Evolutionary conservation across 2,329 filamentous ascomycete genomes (phyloP).

Genomic region (Arthrobotrys megalospora): DNA sequence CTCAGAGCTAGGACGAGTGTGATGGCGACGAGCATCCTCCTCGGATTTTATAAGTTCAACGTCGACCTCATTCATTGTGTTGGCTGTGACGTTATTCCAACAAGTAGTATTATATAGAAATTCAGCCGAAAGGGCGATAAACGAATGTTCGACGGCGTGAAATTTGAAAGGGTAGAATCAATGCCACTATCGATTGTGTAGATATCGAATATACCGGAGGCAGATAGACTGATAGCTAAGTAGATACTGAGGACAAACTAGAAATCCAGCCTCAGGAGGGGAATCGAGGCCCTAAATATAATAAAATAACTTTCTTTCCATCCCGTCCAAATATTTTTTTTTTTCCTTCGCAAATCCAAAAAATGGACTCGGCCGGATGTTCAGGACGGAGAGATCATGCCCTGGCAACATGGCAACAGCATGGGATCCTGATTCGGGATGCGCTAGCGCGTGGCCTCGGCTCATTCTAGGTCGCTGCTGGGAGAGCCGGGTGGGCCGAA

Average conservation of each 20-base stretch:
- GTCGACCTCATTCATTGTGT: slow-evolving; percentile 55
- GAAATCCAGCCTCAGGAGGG: slow-evolving; percentile 38
- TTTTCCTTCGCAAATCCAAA: slow-evolving; percentile 43
- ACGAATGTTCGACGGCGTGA: slow-evolving; percentile 1
- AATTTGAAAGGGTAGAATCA: background rate
- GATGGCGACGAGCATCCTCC: slow-evolving; percentile 44
- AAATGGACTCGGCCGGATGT: slow-evolving; percentile 49
- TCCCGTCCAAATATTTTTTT: slow-evolving; percentile 21
- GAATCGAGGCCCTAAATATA: slow-evolving; percentile 57
- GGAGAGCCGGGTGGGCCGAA: slow-evolving; percentile 42
- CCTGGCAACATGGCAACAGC: slow-evolving; percentile 24
- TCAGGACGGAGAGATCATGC: slow-evolving; percentile 29
- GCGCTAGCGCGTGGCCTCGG: slow-evolving; percentile 27
- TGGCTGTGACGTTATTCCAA: slow-evolving; percentile 31
- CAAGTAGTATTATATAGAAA: background rate
- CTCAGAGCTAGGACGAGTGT: background rate
- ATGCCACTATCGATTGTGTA: background rate
- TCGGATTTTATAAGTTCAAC: slow-evolving; percentile 50
- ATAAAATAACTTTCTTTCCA: slow-evolving; percentile 40
- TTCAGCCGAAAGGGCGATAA: slow-evolving; percentile 27
- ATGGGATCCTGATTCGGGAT: slow-evolving; percentile 42
- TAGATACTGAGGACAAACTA: slow-evolving; percentile 22
- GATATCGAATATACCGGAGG: background rate
- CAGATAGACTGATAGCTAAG: slow-evolving; percentile 8
- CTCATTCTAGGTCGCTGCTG: background rate